phyloP scores from a whole-genome alignment of 345 rosid species.

The Aquilaria yunnanensis region DNA sequence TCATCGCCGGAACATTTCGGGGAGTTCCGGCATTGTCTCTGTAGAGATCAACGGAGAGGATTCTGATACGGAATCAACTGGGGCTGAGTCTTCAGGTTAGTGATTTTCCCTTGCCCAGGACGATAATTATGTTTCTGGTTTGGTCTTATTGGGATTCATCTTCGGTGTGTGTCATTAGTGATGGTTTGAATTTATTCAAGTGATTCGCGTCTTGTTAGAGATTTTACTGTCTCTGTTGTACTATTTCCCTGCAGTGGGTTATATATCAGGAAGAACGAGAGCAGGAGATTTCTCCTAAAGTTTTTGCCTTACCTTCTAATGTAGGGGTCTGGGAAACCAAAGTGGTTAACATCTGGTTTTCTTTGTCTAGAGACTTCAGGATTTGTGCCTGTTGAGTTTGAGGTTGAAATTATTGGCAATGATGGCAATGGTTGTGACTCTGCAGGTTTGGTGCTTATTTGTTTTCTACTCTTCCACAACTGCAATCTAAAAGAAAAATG shows the following conservation, averaged over 20 bases:
- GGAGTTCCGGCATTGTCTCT: background rate
- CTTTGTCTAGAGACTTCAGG: background rate
- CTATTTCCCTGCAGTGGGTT: too few relatives aligned
- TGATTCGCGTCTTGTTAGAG: background rate
- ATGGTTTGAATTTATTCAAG: background rate
- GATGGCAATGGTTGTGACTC: background rate
- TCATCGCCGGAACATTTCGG: background rate
- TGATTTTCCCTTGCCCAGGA: background rate
- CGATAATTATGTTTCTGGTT: background rate
- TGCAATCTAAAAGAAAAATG: too few relatives aligned
- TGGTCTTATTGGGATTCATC: background rate
- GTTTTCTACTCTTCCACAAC: too few relatives aligned
- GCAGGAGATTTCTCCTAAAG: background rate
- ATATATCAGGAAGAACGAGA: background rate
- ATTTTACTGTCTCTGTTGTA: too few relatives aligned
- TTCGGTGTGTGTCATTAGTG: too few relatives aligned
- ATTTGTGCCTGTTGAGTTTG: slow-evolving; percentile 7
- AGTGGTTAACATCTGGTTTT: too few relatives aligned
- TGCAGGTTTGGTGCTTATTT: slow-evolving; percentile 6
- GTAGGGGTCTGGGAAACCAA: too few relatives aligned
- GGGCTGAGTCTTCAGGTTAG: background rate
- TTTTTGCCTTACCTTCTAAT: background rate
- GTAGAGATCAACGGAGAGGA: slow-evolving; percentile 6
- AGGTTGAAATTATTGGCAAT: background rate
- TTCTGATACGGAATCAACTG: background rate